Evolutionary conservation across 345 rosid species (phyloP).

Genomic region (Conringia planisiliqua): DNA sequence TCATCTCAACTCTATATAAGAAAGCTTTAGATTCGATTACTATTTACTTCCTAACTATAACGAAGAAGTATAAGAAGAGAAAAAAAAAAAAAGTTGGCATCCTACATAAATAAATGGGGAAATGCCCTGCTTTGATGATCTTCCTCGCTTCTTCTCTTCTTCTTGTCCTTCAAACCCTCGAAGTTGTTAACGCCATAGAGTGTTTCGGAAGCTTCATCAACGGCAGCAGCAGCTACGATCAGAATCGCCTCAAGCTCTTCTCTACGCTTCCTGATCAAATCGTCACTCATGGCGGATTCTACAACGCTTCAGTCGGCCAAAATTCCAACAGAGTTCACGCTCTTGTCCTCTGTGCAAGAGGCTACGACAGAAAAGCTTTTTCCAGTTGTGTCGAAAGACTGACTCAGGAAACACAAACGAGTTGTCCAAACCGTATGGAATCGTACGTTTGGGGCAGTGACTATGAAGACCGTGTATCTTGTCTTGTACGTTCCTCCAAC

Average conservation of each 20-base stretch:
- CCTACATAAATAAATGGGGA: not conserved
- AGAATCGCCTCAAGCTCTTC: not conserved
- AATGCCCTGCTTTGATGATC: not conserved
- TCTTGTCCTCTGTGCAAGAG: not conserved
- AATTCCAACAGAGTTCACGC: not conserved
- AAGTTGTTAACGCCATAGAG: not conserved
- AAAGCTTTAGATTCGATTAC: no score
- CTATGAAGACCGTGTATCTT: not conserved
- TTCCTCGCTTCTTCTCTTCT: conserved; percentile 9
- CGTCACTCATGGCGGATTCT: not conserved
- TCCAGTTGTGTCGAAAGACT: not conserved
- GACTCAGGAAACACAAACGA: not conserved
- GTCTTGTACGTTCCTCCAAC: conserved; percentile 15
- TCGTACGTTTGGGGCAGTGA: not conserved
- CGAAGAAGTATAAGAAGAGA: not conserved
- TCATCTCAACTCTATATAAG: no score
- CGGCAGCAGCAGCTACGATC: not conserved
- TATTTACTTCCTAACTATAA: not conserved
- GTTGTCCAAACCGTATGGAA: not conserved
- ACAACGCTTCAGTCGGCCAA: not conserved
- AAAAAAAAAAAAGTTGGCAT: not conserved
- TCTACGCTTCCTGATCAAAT: not conserved
- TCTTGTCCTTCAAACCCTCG: not conserved
- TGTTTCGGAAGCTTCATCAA: conserved; percentile 5
- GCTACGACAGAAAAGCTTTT: not conserved